A percentile compares a stretch with the other conserved stretches of the same genome.
Evolutionary conservation across 225 moss, liverwort and hornwort species (phyloP).

Genomic region (Polytrichum commune): DNA sequence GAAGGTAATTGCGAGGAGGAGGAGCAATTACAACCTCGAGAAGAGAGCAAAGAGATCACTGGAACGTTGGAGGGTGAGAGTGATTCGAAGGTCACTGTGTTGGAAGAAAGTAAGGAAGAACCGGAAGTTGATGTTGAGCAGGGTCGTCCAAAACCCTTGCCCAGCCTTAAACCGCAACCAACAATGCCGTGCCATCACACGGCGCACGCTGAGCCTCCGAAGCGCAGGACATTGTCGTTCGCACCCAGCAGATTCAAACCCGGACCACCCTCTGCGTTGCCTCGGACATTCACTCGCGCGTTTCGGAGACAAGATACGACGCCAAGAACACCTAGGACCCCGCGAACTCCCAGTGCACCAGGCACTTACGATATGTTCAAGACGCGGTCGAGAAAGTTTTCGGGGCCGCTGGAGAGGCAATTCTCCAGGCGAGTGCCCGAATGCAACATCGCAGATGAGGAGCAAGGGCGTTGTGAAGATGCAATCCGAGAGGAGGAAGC

Average conservation of each 20-base stretch:
- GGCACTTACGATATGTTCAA: slow-evolving; percentile 41
- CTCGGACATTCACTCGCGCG: slow-evolving; percentile 19
- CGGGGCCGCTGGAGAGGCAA: slow-evolving; percentile 20
- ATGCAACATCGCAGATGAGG: not conserved
- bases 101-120: not conserved
- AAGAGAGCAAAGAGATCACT: not conserved
- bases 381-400: slow-evolving; percentile 38
- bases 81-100: not conserved
- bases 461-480: not conserved
- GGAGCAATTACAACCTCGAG: not conserved
- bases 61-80: not conserved
- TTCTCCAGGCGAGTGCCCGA: slow-evolving; percentile 17
- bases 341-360: slow-evolving; percentile 9
- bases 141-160: not conserved
- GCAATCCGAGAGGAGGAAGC: slow-evolving; percentile 7
- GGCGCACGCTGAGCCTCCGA: slow-evolving; percentile 4
- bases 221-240: slow-evolving; percentile 14
- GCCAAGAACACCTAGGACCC: slow-evolving; percentile 11
- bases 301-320: slow-evolving; percentile 11
- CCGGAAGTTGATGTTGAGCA: not conserved
- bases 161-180: slow-evolving; percentile 6
- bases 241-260: slow-evolving; percentile 24
- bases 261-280: not conserved
- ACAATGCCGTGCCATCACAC: slow-evolving; percentile 18
- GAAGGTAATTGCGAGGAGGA: not conserved